Evolutionary conservation across 164 flowering plant genomes (phyloP).

Genomic region (Dillenia turbinata): DNA sequence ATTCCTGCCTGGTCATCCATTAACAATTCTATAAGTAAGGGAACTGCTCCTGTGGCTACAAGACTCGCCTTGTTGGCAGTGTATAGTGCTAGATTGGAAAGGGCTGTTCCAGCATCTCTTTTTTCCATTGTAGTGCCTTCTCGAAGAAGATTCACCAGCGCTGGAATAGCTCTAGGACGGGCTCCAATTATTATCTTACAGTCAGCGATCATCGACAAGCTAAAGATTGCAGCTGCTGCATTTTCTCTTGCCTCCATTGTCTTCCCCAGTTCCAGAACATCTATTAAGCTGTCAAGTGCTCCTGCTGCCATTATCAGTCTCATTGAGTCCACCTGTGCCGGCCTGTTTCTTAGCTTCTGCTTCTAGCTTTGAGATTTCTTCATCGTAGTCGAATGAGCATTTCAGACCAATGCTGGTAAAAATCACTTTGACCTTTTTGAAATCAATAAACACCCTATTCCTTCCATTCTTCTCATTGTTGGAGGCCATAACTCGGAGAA

Average conservation of each 20-base stretch:
- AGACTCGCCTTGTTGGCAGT: constrained; percentile 39
- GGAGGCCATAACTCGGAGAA: constrained; percentile 36
- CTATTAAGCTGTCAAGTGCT: constrained; percentile 44
- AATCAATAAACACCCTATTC: constrained; percentile 28
- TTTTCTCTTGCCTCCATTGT: constrained; percentile 82
- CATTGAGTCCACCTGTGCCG: constrained; percentile 77
- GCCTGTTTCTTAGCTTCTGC: constrained; percentile 63
- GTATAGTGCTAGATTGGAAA: constrained; percentile 50
- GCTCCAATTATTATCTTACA: constrained; percentile 58
- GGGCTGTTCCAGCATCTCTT: constrained; percentile 73
- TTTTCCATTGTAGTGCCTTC: constrained; percentile 71
- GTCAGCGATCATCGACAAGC: constrained; percentile 65
- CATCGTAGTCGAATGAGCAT: constrained; percentile 33
- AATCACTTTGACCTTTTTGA: constrained; percentile 28
- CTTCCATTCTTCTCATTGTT: constrained; percentile 26
- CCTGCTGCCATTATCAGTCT: constrained; percentile 63
- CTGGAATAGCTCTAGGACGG: constrained; percentile 48
- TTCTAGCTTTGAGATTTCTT: constrained; percentile 51
- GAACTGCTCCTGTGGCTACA: constrained; percentile 56
- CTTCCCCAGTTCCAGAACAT: constrained; percentile 45
- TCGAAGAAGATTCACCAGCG: constrained; percentile 45
- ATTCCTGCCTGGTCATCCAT: constrained; percentile 67
- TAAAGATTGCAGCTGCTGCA: constrained; percentile 73
- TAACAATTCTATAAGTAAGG: constrained; percentile 45
- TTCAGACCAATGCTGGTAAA: constrained; percentile 45